Conservation (phyloP, 352 stramenopile species). For the Phytopythium sindhum region DNA sequence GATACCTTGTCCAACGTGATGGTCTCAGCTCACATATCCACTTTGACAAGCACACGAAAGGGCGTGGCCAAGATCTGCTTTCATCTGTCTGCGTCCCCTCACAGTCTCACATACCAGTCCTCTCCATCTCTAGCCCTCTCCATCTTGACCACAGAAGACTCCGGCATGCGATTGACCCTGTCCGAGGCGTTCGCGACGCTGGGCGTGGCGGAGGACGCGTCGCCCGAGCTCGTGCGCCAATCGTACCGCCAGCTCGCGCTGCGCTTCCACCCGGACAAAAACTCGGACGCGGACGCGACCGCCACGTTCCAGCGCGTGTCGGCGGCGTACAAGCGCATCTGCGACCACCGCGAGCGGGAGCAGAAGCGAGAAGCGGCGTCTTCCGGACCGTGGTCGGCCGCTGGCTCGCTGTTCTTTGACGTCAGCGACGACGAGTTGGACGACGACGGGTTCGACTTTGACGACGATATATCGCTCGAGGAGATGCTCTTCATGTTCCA, state of each 20-base stretch:
- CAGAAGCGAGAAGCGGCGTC: neutral
- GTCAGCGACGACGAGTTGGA: conserved; percentile 12
- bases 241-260: conserved; percentile 63
- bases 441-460: conserved; percentile 29
- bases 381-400: neutral
- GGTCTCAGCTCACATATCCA: neutral
- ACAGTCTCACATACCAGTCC: neutral
- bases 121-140: neutral
- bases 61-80: neutral
- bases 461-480: conserved; percentile 41
- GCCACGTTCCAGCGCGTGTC: conserved; percentile 70
- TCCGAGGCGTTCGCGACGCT: conserved; percentile 42
- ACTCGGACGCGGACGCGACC: conserved; percentile 48
- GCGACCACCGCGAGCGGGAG: conserved; percentile 36
- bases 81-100: neutral
- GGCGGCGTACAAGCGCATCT: conserved; percentile 66
- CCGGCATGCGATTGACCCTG: conserved; percentile 29
- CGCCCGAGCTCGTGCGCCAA: conserved; percentile 43
- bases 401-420: neutral
- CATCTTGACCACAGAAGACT: neutral
- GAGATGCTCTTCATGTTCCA: conserved; percentile 81
- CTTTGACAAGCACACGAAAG: neutral
- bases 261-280: conserved; percentile 75
- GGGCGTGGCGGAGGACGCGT: conserved; percentile 35
- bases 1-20: too few relatives aligned